Conservation (phyloP, 2,329 filamentous ascomycete species). For the Fusarium falciforme region DNA sequence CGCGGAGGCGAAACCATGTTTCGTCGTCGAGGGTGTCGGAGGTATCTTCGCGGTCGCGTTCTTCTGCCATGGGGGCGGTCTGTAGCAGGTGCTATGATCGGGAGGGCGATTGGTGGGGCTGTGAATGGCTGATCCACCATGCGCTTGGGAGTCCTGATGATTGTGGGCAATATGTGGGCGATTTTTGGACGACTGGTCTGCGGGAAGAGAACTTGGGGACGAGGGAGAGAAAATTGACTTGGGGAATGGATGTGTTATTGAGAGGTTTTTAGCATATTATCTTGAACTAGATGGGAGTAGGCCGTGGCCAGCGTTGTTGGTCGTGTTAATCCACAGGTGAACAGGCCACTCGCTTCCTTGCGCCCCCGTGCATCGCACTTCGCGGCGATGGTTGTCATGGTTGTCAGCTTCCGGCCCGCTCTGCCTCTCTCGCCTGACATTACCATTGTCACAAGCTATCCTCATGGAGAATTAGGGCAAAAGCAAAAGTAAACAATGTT, state of each 20-base stretch:
- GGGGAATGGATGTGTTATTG: not conserved
- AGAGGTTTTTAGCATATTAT: not conserved
- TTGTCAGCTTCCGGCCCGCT: not conserved
- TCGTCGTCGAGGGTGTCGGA: not conserved
- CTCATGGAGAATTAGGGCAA: not conserved
- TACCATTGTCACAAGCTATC: not conserved
- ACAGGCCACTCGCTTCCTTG: not conserved
- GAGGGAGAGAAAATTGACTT: not conserved
- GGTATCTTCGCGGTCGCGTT: not conserved
- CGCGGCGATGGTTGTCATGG: not conserved
- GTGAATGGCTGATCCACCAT: not conserved
- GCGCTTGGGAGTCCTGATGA: not conserved
- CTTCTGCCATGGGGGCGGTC: not conserved
- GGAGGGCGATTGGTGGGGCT: not conserved
- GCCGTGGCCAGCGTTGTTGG: not conserved
- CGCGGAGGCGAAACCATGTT: not conserved
- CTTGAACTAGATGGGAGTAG: not conserved
- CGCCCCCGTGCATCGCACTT: not conserved
- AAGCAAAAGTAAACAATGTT: not conserved
- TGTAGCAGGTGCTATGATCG: not conserved
- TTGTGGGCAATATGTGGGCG: no score
- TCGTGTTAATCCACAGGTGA: not conserved
- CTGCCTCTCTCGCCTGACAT: not conserved
- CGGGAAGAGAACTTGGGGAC: not conserved
- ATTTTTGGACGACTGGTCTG: not conserved